Conservation (phyloP, 192 early-diverging fungal genomes). For the Podila horticola region DNA sequence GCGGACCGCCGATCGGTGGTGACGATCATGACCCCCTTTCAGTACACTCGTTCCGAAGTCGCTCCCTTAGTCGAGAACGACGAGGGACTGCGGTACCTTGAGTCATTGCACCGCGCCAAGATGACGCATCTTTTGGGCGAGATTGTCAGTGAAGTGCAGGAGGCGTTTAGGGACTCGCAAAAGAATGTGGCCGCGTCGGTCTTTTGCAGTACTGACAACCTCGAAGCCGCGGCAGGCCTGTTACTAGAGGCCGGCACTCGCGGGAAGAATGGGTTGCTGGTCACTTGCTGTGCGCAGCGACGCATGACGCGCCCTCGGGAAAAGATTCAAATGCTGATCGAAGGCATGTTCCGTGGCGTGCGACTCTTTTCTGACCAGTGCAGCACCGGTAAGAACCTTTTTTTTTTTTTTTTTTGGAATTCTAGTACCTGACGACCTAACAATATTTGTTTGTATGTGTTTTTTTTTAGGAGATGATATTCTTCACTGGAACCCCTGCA, state of each 20-base stretch:
- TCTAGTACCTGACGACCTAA: not conserved
- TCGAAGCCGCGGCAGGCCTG: constrained; percentile 47
- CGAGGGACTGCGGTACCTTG: constrained; percentile 19
- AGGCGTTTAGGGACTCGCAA: constrained; percentile 10
- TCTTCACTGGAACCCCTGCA: constrained; percentile 38
- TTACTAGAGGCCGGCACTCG: constrained; percentile 39
- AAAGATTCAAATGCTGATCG: constrained; percentile 53
- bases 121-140: constrained; percentile 20
- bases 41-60: constrained; percentile 8
- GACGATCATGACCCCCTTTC: constrained; percentile 45
- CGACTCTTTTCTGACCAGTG: constrained; percentile 41
- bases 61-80: constrained; percentile 13
- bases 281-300: constrained; percentile 27
- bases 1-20: constrained; percentile 33
- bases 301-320: constrained; percentile 23
- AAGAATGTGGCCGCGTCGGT: constrained; percentile 18
- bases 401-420: not conserved
- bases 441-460: not conserved
- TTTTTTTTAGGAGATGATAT: not conserved
- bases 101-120: constrained; percentile 30
- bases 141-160: constrained; percentile 23
- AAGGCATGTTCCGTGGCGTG: constrained; percentile 31
- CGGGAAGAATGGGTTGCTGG: constrained; percentile 19
- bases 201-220: constrained; percentile 23
- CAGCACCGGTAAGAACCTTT: constrained; percentile 1